Base-by-base conservation (phyloP, 1,284 basidiomycete genomes). In the Irpex rosettiformis region DNA sequence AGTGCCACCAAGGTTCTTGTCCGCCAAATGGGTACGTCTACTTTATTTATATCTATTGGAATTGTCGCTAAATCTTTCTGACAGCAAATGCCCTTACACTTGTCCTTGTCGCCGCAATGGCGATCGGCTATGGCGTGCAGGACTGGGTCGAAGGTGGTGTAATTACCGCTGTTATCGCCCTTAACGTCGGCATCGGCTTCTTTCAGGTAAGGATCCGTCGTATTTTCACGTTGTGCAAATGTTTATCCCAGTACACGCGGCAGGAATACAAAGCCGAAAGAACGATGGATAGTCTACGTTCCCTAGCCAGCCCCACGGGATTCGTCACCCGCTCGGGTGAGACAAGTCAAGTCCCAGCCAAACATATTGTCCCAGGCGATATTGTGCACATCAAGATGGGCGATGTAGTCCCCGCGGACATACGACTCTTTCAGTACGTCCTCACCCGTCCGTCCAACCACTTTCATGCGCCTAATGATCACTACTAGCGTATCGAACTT, bases 361-460 rank as follows among this genome's bases (percentile, higher is more conserved):
- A 79, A 59, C 75, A 85, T 33, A 80, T 89, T 45, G 86, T 87
- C 1, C 83, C 84, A 21, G 84, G 84, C 33, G 85, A 88, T 65
- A 73, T 86, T 62, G 76, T 88, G 30, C 69, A 79, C 51, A 72
- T 86, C 57, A 79, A 79, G 62, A 77, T 77, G 29, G 83, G 85
- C 21, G 84, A 86, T 66, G 80, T 84, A 51, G 78, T 86, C 4
- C 83, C 84, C 7, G 83, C 84, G 49, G 85, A 86, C 66, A 77
- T 81, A 43, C 69, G 82, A 54, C 65, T 77, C 43, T 54, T 58
- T 45, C 56, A 61, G 28, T 49, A 47, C 5, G 43, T 24, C 13
- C 18, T 24, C 6, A 37, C 33, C 16, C 3, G 10, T 37, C 5
- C 1, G 10, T 37, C 4, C 4, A 37, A 16, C 16, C 10, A 16